Evolutionary conservation across 768 basidiomycete genomes (phyloP).

Genomic region (Myochromella boudieri): DNA sequence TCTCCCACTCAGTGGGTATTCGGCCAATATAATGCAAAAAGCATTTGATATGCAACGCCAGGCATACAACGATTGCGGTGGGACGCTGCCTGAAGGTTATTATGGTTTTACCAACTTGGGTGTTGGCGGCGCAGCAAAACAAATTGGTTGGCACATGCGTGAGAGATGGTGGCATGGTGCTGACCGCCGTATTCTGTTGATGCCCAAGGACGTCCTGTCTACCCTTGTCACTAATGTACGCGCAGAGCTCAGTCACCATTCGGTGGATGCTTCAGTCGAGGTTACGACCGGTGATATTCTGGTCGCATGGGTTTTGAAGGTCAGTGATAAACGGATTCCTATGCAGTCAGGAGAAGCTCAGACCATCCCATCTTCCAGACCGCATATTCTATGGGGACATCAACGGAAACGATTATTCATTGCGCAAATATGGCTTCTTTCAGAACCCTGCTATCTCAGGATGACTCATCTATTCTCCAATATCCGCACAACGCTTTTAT

Average conservation of each 20-base stretch:
- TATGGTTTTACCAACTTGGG: constrained; percentile 29
- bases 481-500: constrained; percentile 40
- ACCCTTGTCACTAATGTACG: constrained; percentile 30
- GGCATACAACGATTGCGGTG: not conserved
- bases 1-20: constrained; percentile 29
- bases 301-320: constrained; percentile 42
- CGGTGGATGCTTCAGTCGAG: constrained; percentile 18
- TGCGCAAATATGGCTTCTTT: constrained; percentile 39
- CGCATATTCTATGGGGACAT: constrained; percentile 31
- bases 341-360: no score
- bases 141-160: constrained; percentile 33
- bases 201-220: constrained; percentile 29
- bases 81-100: constrained; percentile 7
- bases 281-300: constrained; percentile 37
- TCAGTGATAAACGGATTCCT: no score
- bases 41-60: constrained; percentile 22
- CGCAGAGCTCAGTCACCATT: constrained; percentile 18
- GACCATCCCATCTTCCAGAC: constrained; percentile 24
- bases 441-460: constrained; percentile 26
- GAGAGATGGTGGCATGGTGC: constrained; percentile 38
- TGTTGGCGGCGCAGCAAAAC: constrained; percentile 26
- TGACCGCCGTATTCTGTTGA: constrained; percentile 29
- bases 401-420: constrained; percentile 29
- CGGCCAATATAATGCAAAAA: constrained; percentile 32
- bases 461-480: constrained; percentile 16